Evolutionary conservation across 2,329 filamentous ascomycete genomes (phyloP).

Genomic region (Shiraia sp.): DNA sequence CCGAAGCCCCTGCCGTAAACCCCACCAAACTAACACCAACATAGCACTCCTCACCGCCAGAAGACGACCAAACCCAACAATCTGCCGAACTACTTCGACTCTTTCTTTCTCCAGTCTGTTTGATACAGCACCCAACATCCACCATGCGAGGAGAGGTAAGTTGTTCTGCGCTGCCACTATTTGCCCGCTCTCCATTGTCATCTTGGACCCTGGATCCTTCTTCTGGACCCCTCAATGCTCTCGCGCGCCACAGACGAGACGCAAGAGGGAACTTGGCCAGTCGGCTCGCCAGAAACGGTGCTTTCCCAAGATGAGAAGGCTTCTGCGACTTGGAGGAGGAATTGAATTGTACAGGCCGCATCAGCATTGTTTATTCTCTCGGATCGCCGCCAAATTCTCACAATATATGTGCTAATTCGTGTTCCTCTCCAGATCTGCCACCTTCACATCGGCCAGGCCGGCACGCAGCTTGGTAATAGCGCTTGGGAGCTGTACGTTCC

Average conservation of each 20-base stretch:
- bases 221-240: not conserved
- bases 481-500: conserved; percentile 73
- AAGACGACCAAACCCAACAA: conserved; percentile 17
- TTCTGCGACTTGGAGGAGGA: too few relatives aligned
- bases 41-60: conserved; percentile 18
- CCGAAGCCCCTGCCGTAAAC: conserved; percentile 20
- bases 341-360: too few relatives aligned
- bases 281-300: not conserved
- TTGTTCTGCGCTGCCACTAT: conserved; percentile 11
- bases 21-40: conserved; percentile 26
- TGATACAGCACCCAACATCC: conserved; percentile 37
- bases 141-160: conserved; percentile 49
- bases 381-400: too few relatives aligned
- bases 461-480: conserved; percentile 74
- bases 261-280: not conserved
- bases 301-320: not conserved
- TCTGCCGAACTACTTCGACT: conserved; percentile 15
- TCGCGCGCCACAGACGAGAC: conserved; percentile 11
- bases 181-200: not conserved
- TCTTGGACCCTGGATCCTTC: conserved; percentile 6
- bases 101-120: conserved; percentile 35
- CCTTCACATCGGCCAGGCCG: conserved; percentile 72
- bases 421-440: conserved; percentile 60
- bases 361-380: too few relatives aligned
- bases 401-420: not conserved